Base-by-base conservation (phyloP, 768 basidiomycete genomes). In the Sporobolomyces phaffii region DNA sequence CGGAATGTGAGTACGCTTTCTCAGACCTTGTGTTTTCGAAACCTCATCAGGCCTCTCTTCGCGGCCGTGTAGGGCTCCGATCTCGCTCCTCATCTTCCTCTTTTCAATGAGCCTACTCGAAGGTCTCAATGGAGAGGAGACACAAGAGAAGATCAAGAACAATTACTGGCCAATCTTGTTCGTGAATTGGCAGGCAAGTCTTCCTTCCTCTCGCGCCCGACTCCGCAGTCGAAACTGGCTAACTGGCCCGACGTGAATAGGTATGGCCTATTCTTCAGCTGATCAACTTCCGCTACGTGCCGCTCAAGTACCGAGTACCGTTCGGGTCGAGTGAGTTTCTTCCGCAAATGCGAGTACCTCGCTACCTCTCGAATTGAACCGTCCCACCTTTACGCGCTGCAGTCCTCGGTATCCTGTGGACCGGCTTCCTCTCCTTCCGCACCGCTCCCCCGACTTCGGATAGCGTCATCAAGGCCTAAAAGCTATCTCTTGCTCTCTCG, bases 261-360 rank as follows among this genome's bases (percentile, higher is more conserved):
- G 64, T 72, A 7, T 72, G 70, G 70, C 70, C 70, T 2, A 24
- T 72, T 1, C 60, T 72, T 14, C 70, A 72, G 48, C 40, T 65
- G 29, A 58, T 72, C 64, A 72, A 72, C 62, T 72, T 72, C 53
- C 63, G 71, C 40, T 72, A 65, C 62, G 44, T 69, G 2, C 71
- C 71, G 5, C 36, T 67, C 33, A 60, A 54, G 51, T 65, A 64
- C 53, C 62, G 70, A 29, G 66, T 72, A 0, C 70, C 70, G 2
- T 68, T 72, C 17, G 70, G 62, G 10, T 62, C 60, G 18, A 58
- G 66, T 63, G 33, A 34, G 66, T 63, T 44, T 33, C 41, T 31
- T 48, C n/a, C n/a, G n/a, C n/a, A n/a, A n/a, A n/a, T 24, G 24
- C 54, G 6, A 22, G 10, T 20, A 15, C 15, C 47, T 4, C 48